phyloP scores from a whole-genome alignment of 2,329 filamentous ascomycete genomes.

The Ramularia collo-cygni region DNA sequence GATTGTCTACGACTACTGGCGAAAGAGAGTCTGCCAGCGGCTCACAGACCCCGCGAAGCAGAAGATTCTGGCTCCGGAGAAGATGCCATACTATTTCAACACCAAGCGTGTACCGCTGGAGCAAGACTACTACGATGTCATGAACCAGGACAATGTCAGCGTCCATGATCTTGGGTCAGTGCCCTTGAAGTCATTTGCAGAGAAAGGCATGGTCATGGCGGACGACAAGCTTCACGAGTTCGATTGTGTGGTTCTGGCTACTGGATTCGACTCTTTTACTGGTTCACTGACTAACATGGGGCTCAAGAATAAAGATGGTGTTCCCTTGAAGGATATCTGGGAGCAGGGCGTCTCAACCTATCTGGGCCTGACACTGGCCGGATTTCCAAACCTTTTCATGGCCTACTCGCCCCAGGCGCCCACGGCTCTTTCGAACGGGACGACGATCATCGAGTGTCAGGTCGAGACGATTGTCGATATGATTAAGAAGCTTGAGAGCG shows the following conservation, averaged over 20 bases:
- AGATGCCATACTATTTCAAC: conserved; percentile 35
- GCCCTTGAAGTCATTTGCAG: conserved; percentile 35
- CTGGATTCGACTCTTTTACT: conserved; percentile 38
- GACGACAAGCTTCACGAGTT: conserved; percentile 36
- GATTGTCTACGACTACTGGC: conserved; percentile 51
- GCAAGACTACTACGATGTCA: conserved; percentile 42
- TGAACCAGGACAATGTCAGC: conserved; percentile 37
- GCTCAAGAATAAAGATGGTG: conserved; percentile 25
- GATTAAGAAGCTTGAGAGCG: conserved; percentile 33
- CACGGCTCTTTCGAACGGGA: conserved; percentile 40
- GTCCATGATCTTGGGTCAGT: conserved; percentile 36
- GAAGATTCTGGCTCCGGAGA: conserved; percentile 45
- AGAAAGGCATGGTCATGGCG: conserved; percentile 37
- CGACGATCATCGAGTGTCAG: conserved; percentile 37
- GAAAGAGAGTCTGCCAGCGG: conserved; percentile 43
- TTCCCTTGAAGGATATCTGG: conserved; percentile 33
- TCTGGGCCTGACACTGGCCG: conserved; percentile 30
- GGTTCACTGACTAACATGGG: conserved; percentile 32
- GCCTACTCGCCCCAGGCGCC: conserved; percentile 41
- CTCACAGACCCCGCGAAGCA: conserved; percentile 44
- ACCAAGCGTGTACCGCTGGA: conserved; percentile 36
- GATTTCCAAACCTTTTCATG: conserved; percentile 36
- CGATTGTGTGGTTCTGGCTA: conserved; percentile 40
- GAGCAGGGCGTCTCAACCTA: conserved; percentile 35
- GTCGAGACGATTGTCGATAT: conserved; percentile 40